phyloP scores from a whole-genome alignment of 2,329 filamentous ascomycete genomes.

The Alternaria arborescens region DNA sequence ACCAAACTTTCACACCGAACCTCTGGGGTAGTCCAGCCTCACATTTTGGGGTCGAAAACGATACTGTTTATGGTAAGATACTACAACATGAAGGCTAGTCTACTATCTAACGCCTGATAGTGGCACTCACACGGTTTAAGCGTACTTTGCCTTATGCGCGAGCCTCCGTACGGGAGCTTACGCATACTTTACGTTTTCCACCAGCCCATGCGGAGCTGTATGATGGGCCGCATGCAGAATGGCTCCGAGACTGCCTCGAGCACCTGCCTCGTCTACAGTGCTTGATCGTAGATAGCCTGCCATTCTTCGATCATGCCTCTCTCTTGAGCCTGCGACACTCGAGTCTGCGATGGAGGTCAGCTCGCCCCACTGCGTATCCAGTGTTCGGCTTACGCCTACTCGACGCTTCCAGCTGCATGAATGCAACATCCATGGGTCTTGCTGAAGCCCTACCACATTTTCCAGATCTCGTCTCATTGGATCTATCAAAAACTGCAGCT shows the following conservation, averaged over 20 bases:
- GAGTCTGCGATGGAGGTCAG: slow-evolving; percentile 36
- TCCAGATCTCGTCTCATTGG: slow-evolving; percentile 64
- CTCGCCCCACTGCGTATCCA: slow-evolving; percentile 40
- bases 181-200: slow-evolving; percentile 69
- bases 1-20: slow-evolving; percentile 65
- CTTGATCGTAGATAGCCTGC: slow-evolving; percentile 65
- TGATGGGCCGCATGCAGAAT: slow-evolving; percentile 65
- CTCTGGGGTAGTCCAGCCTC: slow-evolving; percentile 71
- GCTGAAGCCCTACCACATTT: slow-evolving; percentile 62
- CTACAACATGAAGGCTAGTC: background rate
- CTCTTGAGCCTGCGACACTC: slow-evolving; percentile 59
- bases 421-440: slow-evolving; percentile 65
- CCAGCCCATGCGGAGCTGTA: slow-evolving; percentile 69
- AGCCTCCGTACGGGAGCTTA: slow-evolving; percentile 62
- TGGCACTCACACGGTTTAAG: slow-evolving; percentile 67
- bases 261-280: slow-evolving; percentile 67
- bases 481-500: slow-evolving; percentile 64
- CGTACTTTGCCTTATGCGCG: slow-evolving; percentile 64
- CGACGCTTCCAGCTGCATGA: slow-evolving; percentile 65
- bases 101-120: slow-evolving; percentile 43
- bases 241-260: slow-evolving; percentile 67
- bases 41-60: slow-evolving; percentile 68
- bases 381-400: slow-evolving; percentile 62
- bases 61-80: slow-evolving; percentile 63
- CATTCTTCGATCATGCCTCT: slow-evolving; percentile 69